These are phyloP conservation scores for Auricularia sp. DNA, from an alignment of 768 basidiomycete species.

Conservation along the genomic window DNA sequence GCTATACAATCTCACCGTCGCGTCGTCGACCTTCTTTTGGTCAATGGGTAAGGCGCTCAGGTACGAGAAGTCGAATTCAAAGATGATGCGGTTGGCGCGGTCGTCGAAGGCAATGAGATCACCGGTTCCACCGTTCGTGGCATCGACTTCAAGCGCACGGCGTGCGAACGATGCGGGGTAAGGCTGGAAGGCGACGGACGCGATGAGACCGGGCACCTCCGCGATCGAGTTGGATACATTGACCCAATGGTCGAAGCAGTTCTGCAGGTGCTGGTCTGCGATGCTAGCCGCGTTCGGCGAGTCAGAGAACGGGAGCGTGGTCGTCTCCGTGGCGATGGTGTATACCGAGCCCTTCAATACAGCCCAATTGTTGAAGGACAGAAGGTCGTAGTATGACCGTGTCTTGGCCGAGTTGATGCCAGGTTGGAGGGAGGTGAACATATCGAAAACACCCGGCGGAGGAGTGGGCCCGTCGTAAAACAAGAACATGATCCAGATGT, in stretches of 20 bases:
- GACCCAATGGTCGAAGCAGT: background rate
- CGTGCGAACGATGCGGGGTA: background rate
- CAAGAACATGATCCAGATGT: slow-evolving; percentile 5
- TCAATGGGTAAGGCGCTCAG: background rate
- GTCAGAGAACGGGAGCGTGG: background rate
- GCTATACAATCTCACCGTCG: slow-evolving; percentile 2
- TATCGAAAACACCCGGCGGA: slow-evolving; percentile 15
- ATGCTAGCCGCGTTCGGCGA: background rate
- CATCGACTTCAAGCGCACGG: background rate
- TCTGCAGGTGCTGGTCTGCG: background rate
- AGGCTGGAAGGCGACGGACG: background rate
- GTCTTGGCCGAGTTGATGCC: background rate
- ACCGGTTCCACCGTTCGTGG: background rate
- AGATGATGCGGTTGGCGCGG: background rate
- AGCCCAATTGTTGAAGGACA: background rate
- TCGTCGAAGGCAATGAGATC: background rate
- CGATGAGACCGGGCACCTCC: background rate
- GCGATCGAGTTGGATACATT: background rate
- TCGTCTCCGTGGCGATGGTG: background rate
- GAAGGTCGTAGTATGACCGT: background rate
- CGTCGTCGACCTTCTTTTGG: background rate
- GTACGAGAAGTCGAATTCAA: slow-evolving; percentile 4
- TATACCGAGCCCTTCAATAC: background rate
- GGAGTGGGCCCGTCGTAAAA: slow-evolving; percentile 16
- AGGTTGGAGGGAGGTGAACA: slow-evolving; percentile 2